These are phyloP conservation scores for Mortierella claussenii DNA, from an alignment of 192 early-diverging fungal genomes.

Conservation along the genomic window DNA sequence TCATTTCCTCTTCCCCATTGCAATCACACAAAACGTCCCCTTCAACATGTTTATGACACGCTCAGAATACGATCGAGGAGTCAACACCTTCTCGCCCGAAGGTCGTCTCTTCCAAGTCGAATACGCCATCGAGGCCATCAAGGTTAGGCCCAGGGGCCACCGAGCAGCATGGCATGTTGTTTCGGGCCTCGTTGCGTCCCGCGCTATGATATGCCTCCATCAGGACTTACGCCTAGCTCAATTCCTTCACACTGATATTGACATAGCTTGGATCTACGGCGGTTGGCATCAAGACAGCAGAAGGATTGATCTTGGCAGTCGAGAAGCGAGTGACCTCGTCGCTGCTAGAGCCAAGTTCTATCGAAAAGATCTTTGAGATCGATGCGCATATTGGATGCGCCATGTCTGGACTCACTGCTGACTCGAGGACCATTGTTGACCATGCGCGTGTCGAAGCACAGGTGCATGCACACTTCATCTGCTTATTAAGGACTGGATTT, in stretches of 20 bases:
- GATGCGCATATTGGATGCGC: constrained; percentile 96
- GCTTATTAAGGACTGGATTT: too few species aligned
- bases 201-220: too few species aligned
- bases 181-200: too few species aligned
- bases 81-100: constrained; percentile 99
- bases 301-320: constrained; percentile 94
- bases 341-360: constrained; percentile 91
- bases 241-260: too few species aligned
- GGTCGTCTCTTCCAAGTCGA: constrained; percentile 99
- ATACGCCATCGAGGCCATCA: constrained; percentile 99
- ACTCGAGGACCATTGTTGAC: constrained; percentile 98
- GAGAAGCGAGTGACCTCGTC: constrained; percentile 97
- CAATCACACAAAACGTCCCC: too few species aligned
- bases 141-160: constrained; percentile 75
- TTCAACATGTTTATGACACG: constrained; percentile 75
- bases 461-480: constrained; percentile 50
- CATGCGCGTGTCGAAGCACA: constrained; percentile 96
- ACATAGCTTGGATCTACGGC: constrained; percentile 96
- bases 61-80: constrained; percentile 98
- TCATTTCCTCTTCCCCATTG: too few species aligned
- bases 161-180: neutral
- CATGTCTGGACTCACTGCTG: constrained; percentile 96
- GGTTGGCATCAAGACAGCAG: constrained; percentile 95
- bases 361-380: constrained; percentile 99
- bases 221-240: too few species aligned